A percentile compares a stretch with the other conserved stretches of the same genome.
phyloP scores from a whole-genome alignment of 2,329 filamentous ascomycete genomes.

The Aciculosporium take region DNA sequence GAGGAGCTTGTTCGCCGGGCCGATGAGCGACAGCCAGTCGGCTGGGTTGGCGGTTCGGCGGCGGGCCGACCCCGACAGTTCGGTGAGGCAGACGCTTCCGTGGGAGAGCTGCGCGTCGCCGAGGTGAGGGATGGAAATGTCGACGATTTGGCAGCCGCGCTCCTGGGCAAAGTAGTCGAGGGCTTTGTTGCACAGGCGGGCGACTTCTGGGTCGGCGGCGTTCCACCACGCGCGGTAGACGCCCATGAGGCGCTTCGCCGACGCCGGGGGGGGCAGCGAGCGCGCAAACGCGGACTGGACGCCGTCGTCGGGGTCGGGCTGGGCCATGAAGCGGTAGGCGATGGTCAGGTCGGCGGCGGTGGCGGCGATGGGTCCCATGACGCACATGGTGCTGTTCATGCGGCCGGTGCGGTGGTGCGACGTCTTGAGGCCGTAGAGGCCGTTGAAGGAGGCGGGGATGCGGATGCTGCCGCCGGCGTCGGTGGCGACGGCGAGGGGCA shows the following conservation, averaged over 20 bases:
- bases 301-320: conserved; percentile 50
- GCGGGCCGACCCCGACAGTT: conserved; percentile 41
- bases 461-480: conserved; percentile 66
- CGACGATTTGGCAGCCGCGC: conserved; percentile 33
- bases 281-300: conserved; percentile 49
- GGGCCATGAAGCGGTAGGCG: conserved; percentile 68
- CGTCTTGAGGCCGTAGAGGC: conserved; percentile 69
- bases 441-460: conserved; percentile 62
- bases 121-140: conserved; percentile 53
- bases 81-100: conserved; percentile 60
- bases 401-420: conserved; percentile 55
- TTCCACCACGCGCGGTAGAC: conserved; percentile 43
- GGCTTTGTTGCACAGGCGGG: conserved; percentile 44
- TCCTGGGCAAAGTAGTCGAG: conserved; percentile 42
- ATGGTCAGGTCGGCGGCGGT: conserved; percentile 66
- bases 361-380: conserved; percentile 61
- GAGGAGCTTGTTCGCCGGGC: conserved; percentile 55
- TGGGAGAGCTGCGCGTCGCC: conserved; percentile 63
- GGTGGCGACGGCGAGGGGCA: conserved; percentile 62
- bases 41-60: conserved; percentile 28
- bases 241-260: conserved; percentile 50
- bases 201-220: conserved; percentile 45
- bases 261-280: conserved; percentile 29
- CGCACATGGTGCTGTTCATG: conserved; percentile 39
- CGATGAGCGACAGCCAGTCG: conserved; percentile 41